These are phyloP conservation scores for Aquilaria sinensis DNA, from an alignment of 345 rosid species.

Conservation along the genomic window DNA sequence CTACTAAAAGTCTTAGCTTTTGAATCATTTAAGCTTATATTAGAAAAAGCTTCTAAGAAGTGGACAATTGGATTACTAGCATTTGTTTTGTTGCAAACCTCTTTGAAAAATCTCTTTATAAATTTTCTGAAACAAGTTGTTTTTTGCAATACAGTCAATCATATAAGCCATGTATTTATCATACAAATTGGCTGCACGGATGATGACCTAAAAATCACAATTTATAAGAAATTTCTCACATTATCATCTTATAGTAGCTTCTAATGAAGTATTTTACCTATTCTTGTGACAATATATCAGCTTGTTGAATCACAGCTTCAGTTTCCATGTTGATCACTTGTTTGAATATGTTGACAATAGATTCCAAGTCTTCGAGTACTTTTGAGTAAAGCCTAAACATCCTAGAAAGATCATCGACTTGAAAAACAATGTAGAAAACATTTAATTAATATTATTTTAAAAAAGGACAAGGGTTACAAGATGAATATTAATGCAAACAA, in stretches of 20 bases:
- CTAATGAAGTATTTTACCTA: constrained; percentile 43
- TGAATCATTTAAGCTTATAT: constrained; percentile 56
- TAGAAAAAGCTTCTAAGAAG: constrained; percentile 57
- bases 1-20: constrained; percentile 61
- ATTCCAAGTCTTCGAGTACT: constrained; percentile 70
- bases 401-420: constrained; percentile 95
- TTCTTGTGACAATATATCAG: constrained; percentile 87
- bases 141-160: constrained; percentile 50
- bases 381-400: constrained; percentile 87
- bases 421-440: background rate
- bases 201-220: constrained; percentile 42
- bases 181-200: constrained; percentile 55
- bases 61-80: constrained; percentile 58
- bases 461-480: too few relatives aligned
- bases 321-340: constrained; percentile 93
- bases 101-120: constrained; percentile 59
- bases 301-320: constrained; percentile 76
- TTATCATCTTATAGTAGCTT: constrained; percentile 2
- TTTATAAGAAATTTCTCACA: constrained; percentile 3
- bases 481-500: background rate
- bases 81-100: constrained; percentile 56
- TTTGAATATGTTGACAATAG: constrained; percentile 68
- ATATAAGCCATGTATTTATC: constrained; percentile 58
- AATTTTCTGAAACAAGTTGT: constrained; percentile 57
- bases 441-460: too few relatives aligned